These are phyloP conservation scores for Stemphylium vesicarium DNA, from an alignment of 2,329 filamentous ascomycete genomes.

Conservation along the genomic window DNA sequence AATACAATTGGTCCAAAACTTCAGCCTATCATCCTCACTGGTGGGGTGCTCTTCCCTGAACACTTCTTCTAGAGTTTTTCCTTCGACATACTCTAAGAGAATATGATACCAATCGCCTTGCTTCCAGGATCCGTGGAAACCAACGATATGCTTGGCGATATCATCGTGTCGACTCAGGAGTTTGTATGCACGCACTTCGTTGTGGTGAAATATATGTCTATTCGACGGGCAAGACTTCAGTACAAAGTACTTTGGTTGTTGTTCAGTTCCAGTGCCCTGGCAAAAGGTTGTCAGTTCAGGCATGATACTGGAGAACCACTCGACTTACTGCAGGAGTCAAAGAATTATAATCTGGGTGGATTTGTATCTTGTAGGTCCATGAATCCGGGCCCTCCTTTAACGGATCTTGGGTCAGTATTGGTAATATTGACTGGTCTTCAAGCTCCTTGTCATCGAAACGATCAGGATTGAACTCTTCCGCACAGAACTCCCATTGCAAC, in stretches of 20 bases:
- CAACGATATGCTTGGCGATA: conserved; percentile 7
- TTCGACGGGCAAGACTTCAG: conserved; percentile 21
- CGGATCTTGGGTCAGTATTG: neutral
- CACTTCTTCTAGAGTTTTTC: conserved; percentile 41
- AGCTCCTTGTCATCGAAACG: conserved; percentile 4
- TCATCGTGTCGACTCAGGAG: conserved; percentile 3
- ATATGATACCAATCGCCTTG: conserved; percentile 36
- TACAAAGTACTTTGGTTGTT: conserved; percentile 13
- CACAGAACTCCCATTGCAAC: conserved; percentile 25
- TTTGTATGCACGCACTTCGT: conserved; percentile 20
- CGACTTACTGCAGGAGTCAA: neutral
- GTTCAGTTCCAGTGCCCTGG: neutral
- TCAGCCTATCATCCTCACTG: conserved; percentile 26
- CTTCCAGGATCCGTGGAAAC: conserved; percentile 26
- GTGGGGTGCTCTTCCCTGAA: conserved; percentile 35
- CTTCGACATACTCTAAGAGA: conserved; percentile 46
- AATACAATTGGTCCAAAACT: conserved; percentile 43
- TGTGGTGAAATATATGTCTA: conserved; percentile 14
- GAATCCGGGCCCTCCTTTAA: conserved; percentile 4
- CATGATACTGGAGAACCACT: too few species aligned
- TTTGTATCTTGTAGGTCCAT: conserved; percentile 9
- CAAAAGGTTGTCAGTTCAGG: too few species aligned
- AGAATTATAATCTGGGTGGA: conserved; percentile 18
- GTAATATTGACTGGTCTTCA: conserved; percentile 9
- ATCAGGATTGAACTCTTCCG: neutral